These are phyloP conservation scores for Solanum sitiens DNA, from an alignment of 257 asterid genomes.

Conservation along the genomic window DNA sequence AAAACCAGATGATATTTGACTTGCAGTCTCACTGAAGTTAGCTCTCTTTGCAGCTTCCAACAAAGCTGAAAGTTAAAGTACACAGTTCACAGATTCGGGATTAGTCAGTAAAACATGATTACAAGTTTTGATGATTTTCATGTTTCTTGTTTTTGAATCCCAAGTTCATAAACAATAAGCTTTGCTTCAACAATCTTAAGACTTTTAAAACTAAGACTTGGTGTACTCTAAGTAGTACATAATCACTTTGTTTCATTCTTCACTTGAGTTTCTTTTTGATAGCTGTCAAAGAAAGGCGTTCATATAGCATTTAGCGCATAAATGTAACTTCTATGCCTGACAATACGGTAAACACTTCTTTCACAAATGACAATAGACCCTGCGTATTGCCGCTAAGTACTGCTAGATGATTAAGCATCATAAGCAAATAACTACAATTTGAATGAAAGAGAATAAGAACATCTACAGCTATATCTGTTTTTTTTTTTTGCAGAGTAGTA, in stretches of 20 bases:
- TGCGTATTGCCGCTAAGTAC: background rate
- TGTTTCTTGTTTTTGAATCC: background rate
- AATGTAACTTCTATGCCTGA: background rate
- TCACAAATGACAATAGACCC: background rate
- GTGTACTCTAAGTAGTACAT: background rate
- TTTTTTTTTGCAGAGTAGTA: background rate
- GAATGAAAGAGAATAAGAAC: background rate
- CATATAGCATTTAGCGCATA: background rate
- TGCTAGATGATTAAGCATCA: background rate
- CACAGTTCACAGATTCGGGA: background rate
- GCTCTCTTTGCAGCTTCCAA: constrained; percentile 76
- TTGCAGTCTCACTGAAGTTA: constrained; percentile 52
- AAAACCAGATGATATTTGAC: constrained; percentile 63
- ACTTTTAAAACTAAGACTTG: background rate
- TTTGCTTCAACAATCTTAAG: background rate
- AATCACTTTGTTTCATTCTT: background rate
- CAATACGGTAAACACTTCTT: background rate
- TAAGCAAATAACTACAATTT: background rate
- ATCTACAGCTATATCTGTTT: background rate
- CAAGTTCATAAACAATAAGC: background rate
- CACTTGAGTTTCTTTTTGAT: background rate
- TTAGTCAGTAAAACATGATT: background rate
- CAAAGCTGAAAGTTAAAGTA: constrained; percentile 47
- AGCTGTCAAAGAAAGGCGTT: background rate
- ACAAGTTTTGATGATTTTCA: background rate